A percentile compares a stretch with the other conserved stretches of the same genome.
phyloP scores from a whole-genome alignment of 495 filamentous ascomycete species.

The Penicillium lividum region DNA sequence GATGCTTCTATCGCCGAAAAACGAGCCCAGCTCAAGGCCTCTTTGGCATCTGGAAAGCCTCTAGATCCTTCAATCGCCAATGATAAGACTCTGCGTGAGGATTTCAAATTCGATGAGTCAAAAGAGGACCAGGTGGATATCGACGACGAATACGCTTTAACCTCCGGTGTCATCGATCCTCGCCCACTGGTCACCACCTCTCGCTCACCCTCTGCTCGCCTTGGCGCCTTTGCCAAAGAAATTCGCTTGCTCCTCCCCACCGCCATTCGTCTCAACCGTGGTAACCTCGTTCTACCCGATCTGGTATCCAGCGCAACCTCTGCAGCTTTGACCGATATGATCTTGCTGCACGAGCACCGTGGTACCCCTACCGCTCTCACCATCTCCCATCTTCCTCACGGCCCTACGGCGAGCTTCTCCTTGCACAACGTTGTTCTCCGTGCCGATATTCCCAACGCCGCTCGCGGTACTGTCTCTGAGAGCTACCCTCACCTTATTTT shows the following conservation, averaged over 20 bases:
- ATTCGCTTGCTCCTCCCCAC: conserved; percentile 89
- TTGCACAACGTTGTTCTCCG: conserved; percentile 94
- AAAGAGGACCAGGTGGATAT: conserved; percentile 62
- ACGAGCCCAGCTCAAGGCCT: conserved; percentile 79
- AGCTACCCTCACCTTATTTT: conserved; percentile 94
- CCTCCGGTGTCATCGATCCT: conserved; percentile 82
- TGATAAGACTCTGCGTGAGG: conserved; percentile 79
- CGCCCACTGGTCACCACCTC: conserved; percentile 91
- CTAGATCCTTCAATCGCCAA: conserved; percentile 85
- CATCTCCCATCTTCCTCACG: conserved; percentile 88
- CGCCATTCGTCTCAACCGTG: conserved; percentile 85
- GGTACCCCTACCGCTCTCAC: conserved; percentile 91
- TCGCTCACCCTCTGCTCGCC: conserved; percentile 78
- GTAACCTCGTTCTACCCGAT: conserved; percentile 83
- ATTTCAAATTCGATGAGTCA: conserved; percentile 93
- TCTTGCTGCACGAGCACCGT: conserved; percentile 91
- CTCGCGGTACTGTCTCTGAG: conserved; percentile 89
- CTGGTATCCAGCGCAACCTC: conserved; percentile 78
- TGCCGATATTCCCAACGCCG: conserved; percentile 85
- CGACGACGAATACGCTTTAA: conserved; percentile 93
- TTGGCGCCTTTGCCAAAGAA: conserved; percentile 93
- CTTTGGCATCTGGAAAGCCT: conserved; percentile 81
- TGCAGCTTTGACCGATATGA: conserved; percentile 77
- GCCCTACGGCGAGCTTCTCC: conserved; percentile 87
- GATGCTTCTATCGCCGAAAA: conserved; percentile 93